Evolutionary conservation across 345 rosid genomes (phyloP).

Genomic region (Isatis tinctoria): DNA sequence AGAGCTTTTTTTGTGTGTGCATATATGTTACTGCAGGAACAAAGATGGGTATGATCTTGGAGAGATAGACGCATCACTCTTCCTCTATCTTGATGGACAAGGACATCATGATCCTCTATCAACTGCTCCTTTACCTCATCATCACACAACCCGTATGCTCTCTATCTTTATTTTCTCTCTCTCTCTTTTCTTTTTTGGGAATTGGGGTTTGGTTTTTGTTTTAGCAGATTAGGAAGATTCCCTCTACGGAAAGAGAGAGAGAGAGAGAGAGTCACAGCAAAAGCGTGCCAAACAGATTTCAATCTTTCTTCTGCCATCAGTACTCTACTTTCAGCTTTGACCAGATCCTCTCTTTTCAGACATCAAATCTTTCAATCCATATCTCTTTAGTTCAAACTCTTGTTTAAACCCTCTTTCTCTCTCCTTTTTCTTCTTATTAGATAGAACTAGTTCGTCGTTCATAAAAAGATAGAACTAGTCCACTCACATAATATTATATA

Average conservation of each 20-base stretch:
- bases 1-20: neutral
- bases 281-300: constrained; percentile 52
- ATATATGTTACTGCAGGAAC: constrained; percentile 23
- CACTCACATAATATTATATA: constrained; percentile 12
- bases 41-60: constrained; percentile 69
- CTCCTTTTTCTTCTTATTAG: constrained; percentile 5
- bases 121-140: constrained; percentile 42
- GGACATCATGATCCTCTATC: constrained; percentile 46
- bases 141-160: constrained; percentile 62
- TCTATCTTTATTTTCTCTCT: constrained; percentile 8
- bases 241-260: constrained; percentile 22
- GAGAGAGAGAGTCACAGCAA: constrained; percentile 45
- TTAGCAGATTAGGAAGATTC: constrained; percentile 23
- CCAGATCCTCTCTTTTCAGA: constrained; percentile 54
- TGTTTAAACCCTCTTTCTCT: constrained; percentile 30
- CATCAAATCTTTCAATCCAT: constrained; percentile 29
- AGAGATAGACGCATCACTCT: constrained; percentile 92
- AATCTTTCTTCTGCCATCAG: constrained; percentile 38
- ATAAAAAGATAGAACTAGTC: too few relatives aligned
- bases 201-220: constrained; percentile 20
- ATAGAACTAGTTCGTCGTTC: too few relatives aligned
- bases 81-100: constrained; percentile 91
- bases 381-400: constrained; percentile 16
- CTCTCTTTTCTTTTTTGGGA: constrained; percentile 13
- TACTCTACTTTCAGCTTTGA: constrained; percentile 59